phyloP scores from a whole-genome alignment of 177 flowering plant species.

The Vitis hybrid region DNA sequence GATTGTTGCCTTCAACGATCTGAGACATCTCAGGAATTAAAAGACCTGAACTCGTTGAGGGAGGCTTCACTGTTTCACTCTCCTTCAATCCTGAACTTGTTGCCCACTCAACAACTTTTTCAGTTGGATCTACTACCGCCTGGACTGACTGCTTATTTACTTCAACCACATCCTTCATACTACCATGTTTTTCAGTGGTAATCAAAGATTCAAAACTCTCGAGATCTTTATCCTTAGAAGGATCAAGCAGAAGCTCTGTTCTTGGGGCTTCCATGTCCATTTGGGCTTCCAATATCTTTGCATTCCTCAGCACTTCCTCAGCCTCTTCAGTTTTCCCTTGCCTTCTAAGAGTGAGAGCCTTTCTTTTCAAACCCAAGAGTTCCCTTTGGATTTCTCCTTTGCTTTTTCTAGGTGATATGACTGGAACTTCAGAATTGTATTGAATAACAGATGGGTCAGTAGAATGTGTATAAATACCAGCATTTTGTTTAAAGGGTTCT shows the following conservation, averaged over 20 bases:
- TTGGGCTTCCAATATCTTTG: slow-evolving; percentile 47
- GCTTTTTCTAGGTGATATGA: slow-evolving; percentile 23
- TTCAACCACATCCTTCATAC: slow-evolving; percentile 7
- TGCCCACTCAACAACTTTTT: slow-evolving; percentile 3
- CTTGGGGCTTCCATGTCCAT: slow-evolving; percentile 37
- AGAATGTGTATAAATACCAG: slow-evolving; percentile 7
- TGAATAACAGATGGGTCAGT: slow-evolving; percentile 7
- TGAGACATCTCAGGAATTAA: slow-evolving; percentile 8
- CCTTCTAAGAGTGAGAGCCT: slow-evolving; percentile 48
- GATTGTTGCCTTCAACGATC: slow-evolving; percentile 6
- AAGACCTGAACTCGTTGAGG: slow-evolving; percentile 9
- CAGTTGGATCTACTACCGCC: slow-evolving; percentile 2
- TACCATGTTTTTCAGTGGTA: slow-evolving; percentile 7
- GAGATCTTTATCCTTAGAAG: slow-evolving; percentile 2
- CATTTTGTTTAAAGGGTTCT: slow-evolving; percentile 4
- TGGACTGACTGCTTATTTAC: slow-evolving; percentile 1
- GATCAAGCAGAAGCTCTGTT: slow-evolving; percentile 9
- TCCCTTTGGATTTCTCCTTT: slow-evolving; percentile 60
- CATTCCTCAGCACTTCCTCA: slow-evolving; percentile 44
- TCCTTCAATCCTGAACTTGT: slow-evolving; percentile 11
- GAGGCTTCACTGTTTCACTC: slow-evolving; percentile 6
- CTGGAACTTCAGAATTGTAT: slow-evolving; percentile 12
- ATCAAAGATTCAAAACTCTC: slow-evolving; percentile 11
- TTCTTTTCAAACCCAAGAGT: slow-evolving; percentile 49
- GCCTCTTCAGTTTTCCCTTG: slow-evolving; percentile 56